A percentile compares a stretch with the other conserved stretches of the same genome.
These are phyloP conservation scores for Podospora bellae-mahoneyi DNA, from an alignment of 495 filamentous ascomycete species.

Conservation along the genomic window DNA sequence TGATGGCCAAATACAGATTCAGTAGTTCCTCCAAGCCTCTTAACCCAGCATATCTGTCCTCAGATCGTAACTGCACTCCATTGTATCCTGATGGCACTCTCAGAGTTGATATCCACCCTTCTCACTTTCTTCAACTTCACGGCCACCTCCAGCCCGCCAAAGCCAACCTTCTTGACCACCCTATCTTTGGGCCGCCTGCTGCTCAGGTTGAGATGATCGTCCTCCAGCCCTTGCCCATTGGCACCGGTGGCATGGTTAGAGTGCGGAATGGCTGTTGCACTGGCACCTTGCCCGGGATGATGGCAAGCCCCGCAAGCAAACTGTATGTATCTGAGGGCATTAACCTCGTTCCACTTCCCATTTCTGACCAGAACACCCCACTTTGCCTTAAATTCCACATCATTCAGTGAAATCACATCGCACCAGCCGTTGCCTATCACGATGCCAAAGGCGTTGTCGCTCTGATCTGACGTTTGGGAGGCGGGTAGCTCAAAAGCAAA, in stretches of 20 bases:
- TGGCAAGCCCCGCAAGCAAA: background rate
- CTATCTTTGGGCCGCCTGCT: conserved; percentile 13
- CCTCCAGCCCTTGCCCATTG: background rate
- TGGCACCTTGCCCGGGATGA: background rate
- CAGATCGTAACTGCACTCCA: conserved; percentile 12
- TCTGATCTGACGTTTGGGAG: background rate
- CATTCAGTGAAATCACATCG: conserved; percentile 17
- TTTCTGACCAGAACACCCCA: conserved; percentile 23
- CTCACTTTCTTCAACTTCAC: conserved; percentile 26
- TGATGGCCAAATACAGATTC: too few relatives aligned
- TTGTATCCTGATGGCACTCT: conserved; percentile 25
- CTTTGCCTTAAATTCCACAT: conserved; percentile 9
- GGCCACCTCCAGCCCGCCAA: conserved; percentile 11
- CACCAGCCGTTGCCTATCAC: conserved; percentile 25
- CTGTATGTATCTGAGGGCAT: conserved; percentile 17
- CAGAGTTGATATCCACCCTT: conserved; percentile 23
- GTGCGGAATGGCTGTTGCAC: background rate
- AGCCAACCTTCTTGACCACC: conserved; percentile 13
- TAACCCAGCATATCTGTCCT: background rate
- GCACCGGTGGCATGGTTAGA: background rate
- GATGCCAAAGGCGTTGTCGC: conserved; percentile 19
- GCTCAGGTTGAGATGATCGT: background rate
- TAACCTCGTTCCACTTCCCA: conserved; percentile 21
- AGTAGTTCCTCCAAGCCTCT: too few relatives aligned
- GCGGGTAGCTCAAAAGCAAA: conserved; percentile 24